Base-by-base conservation (phyloP, 129 eudicot genomes). In the Artemisia tridentata region DNA sequence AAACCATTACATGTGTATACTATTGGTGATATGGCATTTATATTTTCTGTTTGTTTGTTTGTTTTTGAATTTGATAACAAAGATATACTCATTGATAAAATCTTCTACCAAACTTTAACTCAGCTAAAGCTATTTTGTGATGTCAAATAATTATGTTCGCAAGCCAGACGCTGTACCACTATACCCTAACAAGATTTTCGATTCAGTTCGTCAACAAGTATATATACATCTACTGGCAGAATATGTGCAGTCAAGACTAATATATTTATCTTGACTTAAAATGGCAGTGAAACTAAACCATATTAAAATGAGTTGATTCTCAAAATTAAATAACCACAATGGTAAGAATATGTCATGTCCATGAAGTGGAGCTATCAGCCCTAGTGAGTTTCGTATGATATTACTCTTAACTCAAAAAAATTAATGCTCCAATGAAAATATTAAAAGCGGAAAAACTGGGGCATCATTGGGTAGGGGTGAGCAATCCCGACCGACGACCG, bases 341-440 rank as follows among this genome's bases (percentile, higher is more conserved):
- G 20, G 48, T 49, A 46, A 47, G 43, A 55, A n/a, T 38, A 67
- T 58, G 66, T 59, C 69, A 11, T 23, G 29, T 59, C 27, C 18
- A 23, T 12, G 61, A 23, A 18, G 61, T 55, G 21, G 27, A 55
- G 61, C 61, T 55, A 55, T 55, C 61, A 55, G 61, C 61, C 61
- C 4, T 16, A 55, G 21, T 11, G 27, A 55, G 59, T 55, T 55
- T 16, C 21, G 2, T 55, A 55, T 7, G 25, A 54, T 12, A 4
- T 55, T 19, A 55, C 61, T 18, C 5, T 12, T 18, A 18, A 48
- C 69, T 43, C 72, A 34, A 20, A 63, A 20, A 63, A 49, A 54
- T 63, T 31, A 19, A 62, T 29, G 63, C 63, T 17, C 70, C 43
- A 34, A 51, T 18, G 63, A 73, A 34, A 58, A 48, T 61, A 49